Evolutionary conservation across 768 basidiomycete species (phyloP).

Genomic region (Clavulina sp.): DNA sequence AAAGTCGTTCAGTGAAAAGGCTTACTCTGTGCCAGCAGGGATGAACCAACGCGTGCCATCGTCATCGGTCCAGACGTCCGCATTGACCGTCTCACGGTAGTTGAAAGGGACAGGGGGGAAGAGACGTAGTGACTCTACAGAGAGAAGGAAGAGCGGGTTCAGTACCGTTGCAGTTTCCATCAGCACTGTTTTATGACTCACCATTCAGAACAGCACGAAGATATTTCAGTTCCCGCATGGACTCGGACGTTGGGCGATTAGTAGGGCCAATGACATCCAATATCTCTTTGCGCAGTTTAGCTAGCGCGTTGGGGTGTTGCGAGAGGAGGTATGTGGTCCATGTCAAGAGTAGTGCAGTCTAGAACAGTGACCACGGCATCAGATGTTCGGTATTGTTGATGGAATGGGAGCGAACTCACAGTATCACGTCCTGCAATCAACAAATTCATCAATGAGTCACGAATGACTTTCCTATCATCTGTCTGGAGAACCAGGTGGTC

Average conservation of each 20-base stretch:
- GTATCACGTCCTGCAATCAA: slow-evolving; percentile 66
- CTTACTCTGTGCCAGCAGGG: slow-evolving; percentile 7
- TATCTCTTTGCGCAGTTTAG: slow-evolving; percentile 35
- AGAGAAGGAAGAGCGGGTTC: background rate
- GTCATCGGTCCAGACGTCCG: slow-evolving; percentile 1
- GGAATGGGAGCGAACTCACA: no score
- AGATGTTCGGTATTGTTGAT: no score
- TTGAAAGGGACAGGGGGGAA: slow-evolving; percentile 28
- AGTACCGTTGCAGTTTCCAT: background rate
- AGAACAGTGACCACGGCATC: slow-evolving; percentile 1
- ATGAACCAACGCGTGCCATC: slow-evolving; percentile 9
- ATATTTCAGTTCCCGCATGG: slow-evolving; percentile 41
- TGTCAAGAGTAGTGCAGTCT: slow-evolving; percentile 21
- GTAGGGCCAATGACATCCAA: slow-evolving; percentile 27
- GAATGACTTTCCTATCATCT: slow-evolving; percentile 39
- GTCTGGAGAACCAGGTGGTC: slow-evolving; percentile 51
- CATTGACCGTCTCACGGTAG: slow-evolving; percentile 1
- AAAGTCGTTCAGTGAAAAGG: background rate
- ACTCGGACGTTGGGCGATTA: slow-evolving; percentile 33
- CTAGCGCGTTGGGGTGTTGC: slow-evolving; percentile 30
- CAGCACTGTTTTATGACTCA: no score
- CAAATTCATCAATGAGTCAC: slow-evolving; percentile 63
- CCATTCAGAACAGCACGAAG: slow-evolving; percentile 51
- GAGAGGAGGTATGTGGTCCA: slow-evolving; percentile 39
- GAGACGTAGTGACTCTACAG: slow-evolving; percentile 32